Percentiles rank a stretch among this genome's conserved stretches.
phyloP scores from a whole-genome alignment of 2,329 filamentous ascomycete genomes.

The Exutisphaerella laricina region DNA sequence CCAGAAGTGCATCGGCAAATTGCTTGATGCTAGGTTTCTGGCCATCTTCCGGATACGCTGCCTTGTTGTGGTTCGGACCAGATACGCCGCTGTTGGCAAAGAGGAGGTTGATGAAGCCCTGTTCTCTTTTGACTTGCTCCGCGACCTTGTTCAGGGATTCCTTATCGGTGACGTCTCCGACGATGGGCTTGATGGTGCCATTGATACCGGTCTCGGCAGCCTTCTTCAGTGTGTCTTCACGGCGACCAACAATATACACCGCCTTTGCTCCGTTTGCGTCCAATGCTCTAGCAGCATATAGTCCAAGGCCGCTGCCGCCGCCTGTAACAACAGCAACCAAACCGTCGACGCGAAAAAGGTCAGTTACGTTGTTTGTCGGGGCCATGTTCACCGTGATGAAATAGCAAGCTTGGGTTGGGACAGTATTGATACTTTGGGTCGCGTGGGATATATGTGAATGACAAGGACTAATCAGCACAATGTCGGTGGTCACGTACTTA shows the following conservation, averaged over 20 bases:
- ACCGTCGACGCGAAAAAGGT: constrained; percentile 46
- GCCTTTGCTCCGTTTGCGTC: constrained; percentile 46
- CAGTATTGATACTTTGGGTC: background rate
- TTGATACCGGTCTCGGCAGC: constrained; percentile 38
- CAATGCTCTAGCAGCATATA: constrained; percentile 41
- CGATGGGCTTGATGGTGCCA: constrained; percentile 40
- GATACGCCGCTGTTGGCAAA: constrained; percentile 34
- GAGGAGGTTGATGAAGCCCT: constrained; percentile 33
- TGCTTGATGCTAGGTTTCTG: constrained; percentile 18
- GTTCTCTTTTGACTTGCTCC: constrained; percentile 35
- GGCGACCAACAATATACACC: constrained; percentile 51
- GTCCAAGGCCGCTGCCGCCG: constrained; percentile 48
- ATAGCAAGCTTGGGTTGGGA: too few species aligned
- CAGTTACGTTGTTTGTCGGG: constrained; percentile 18
- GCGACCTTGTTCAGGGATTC: constrained; percentile 37
- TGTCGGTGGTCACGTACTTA: too few species aligned
- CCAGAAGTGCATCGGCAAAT: constrained; percentile 19
- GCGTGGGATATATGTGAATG: too few species aligned
- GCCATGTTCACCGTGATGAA: constrained; percentile 4
- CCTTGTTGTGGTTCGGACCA: constrained; percentile 19
- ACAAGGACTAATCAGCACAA: too few species aligned
- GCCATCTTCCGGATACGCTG: constrained; percentile 11
- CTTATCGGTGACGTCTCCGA: constrained; percentile 43
- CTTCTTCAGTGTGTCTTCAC: constrained; percentile 41
- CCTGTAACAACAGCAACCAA: constrained; percentile 51